phyloP scores from a whole-genome alignment of 2,329 filamentous ascomycete genomes.

The Gliomastix tumulicola region DNA sequence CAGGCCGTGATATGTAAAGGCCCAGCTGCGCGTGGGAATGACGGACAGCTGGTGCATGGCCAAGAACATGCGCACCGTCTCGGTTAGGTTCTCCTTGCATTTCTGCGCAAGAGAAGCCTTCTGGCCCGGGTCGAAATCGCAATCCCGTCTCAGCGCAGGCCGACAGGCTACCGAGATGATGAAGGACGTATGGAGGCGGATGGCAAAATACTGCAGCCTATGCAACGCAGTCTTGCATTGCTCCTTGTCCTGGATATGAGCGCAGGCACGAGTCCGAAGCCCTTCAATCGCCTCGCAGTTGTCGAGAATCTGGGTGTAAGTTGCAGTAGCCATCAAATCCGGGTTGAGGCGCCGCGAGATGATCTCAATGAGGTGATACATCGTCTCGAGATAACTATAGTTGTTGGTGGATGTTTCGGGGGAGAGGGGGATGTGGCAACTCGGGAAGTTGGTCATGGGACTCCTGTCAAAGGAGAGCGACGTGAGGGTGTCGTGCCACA shows the following conservation, averaged over 20 bases:
- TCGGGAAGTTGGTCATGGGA: slow-evolving; percentile 55
- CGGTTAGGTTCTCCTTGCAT: slow-evolving; percentile 56
- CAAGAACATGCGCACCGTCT: slow-evolving; percentile 62
- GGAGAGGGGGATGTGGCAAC: slow-evolving; percentile 44
- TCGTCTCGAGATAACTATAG: slow-evolving; percentile 55
- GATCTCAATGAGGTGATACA: slow-evolving; percentile 57
- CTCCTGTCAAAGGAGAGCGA: slow-evolving; percentile 60
- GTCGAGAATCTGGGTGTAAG: slow-evolving; percentile 48
- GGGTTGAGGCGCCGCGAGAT: slow-evolving; percentile 52
- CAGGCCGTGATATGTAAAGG: slow-evolving; percentile 60
- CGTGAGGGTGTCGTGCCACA: slow-evolving; percentile 61
- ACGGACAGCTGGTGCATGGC: slow-evolving; percentile 63
- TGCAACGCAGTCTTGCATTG: slow-evolving; percentile 58
- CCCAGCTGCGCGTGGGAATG: slow-evolving; percentile 61
- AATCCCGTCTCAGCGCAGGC: slow-evolving; percentile 51
- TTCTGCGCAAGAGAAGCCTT: slow-evolving; percentile 47
- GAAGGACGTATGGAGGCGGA: slow-evolving; percentile 59
- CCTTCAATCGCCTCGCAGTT: slow-evolving; percentile 49
- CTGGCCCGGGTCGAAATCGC: slow-evolving; percentile 41
- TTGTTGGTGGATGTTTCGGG: slow-evolving; percentile 34
- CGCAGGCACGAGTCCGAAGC: slow-evolving; percentile 39
- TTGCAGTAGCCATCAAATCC: slow-evolving; percentile 39
- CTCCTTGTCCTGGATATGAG: slow-evolving; percentile 51
- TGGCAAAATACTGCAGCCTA: slow-evolving; percentile 56
- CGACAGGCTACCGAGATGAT: slow-evolving; percentile 60